These are phyloP conservation scores for Udeniomyces megalosporus DNA, from an alignment of 768 basidiomycete species.

Conservation along the genomic window DNA sequence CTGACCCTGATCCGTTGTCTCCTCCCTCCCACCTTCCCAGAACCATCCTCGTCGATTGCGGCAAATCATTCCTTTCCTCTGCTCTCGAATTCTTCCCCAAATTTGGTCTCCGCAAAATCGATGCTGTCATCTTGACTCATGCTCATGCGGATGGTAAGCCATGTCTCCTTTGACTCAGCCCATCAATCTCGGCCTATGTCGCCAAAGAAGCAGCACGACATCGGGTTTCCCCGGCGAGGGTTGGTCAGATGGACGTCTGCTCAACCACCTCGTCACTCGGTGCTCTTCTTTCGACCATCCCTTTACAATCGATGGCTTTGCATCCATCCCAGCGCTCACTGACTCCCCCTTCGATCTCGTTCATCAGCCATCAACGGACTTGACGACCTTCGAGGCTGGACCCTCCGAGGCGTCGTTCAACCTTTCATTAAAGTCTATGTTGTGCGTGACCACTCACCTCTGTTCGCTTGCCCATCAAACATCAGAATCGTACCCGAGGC, in stretches of 20 bases:
- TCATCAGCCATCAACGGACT: slow-evolving; percentile 61
- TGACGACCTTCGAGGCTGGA: slow-evolving; percentile 64
- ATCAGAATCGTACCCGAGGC: too few relatives aligned
- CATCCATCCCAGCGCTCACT: too few relatives aligned
- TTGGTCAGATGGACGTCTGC: not conserved
- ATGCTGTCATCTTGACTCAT: slow-evolving; percentile 68
- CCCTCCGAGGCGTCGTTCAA: slow-evolving; percentile 19
- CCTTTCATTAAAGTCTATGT: slow-evolving; percentile 8
- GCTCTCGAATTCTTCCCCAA: slow-evolving; percentile 45
- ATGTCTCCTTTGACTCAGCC: not conserved
- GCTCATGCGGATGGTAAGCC: slow-evolving; percentile 60
- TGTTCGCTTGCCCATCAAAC: too few relatives aligned
- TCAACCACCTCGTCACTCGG: not conserved
- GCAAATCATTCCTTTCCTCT: slow-evolving; percentile 23
- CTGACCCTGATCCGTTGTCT: too few relatives aligned
- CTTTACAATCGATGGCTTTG: too few relatives aligned
- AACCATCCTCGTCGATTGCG: slow-evolving; percentile 15
- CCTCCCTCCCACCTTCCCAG: not conserved
- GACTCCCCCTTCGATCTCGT: not conserved
- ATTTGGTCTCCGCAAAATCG: slow-evolving; percentile 53
- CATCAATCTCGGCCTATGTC: not conserved
- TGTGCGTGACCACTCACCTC: slow-evolving; percentile 7
- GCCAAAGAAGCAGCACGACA: slow-evolving; percentile 17
- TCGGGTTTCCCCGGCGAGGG: too few relatives aligned
- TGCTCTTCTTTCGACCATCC: too few relatives aligned